A percentile compares a stretch with the other conserved stretches of the same genome.
Conservation (phyloP, 805 yeast genomes). For the Candida dajiaensis region DNA sequence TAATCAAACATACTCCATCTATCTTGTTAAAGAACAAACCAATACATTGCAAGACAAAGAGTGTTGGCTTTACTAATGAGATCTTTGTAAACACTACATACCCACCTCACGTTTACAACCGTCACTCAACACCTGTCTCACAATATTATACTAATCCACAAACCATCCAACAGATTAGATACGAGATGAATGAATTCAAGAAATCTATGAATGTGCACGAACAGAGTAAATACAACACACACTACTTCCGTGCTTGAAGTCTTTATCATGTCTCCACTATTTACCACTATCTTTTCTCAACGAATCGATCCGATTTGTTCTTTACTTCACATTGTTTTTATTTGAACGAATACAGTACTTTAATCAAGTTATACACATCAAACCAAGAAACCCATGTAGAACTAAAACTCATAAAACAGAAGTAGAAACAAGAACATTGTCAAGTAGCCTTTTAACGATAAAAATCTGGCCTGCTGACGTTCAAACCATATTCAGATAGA, state of each 20-base stretch:
- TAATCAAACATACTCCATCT: constrained; percentile 1
- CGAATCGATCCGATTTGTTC: too few species aligned
- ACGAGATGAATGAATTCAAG: constrained; percentile 61
- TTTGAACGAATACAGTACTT: background rate
- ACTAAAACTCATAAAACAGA: background rate
- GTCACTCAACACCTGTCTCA: constrained; percentile 43
- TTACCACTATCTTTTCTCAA: background rate
- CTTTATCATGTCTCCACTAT: background rate
- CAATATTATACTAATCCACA: constrained; percentile 39
- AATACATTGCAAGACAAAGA: constrained; percentile 14
- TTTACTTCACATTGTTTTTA: background rate
- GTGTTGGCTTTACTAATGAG: constrained; percentile 41
- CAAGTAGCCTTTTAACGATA: constrained; percentile 54
- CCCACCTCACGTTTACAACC: constrained; percentile 45
- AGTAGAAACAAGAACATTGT: background rate
- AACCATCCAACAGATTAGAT: constrained; percentile 49
- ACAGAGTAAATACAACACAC: constrained; percentile 54
- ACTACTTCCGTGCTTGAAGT: constrained; percentile 43
- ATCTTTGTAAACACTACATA: constrained; percentile 47
- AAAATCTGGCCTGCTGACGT: constrained; percentile 87
- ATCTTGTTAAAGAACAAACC: background rate
- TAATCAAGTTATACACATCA: background rate
- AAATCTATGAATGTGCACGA: constrained; percentile 68
- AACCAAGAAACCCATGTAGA: background rate
- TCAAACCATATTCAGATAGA: constrained; percentile 85